These are phyloP conservation scores for Candida frijolesensis DNA, from an alignment of 1,139 yeast genomes.

Conservation along the genomic window DNA sequence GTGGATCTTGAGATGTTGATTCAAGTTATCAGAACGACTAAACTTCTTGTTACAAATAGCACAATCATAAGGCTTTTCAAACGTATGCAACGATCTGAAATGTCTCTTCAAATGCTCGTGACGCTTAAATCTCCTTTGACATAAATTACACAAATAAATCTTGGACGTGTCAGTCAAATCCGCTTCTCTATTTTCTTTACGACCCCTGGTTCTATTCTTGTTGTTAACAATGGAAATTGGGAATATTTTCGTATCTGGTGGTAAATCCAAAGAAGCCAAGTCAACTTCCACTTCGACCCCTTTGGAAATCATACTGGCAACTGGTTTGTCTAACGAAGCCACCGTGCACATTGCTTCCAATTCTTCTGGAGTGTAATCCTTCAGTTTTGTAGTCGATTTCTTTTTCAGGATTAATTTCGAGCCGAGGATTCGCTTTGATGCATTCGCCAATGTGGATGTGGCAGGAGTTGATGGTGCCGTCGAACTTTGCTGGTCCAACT, in stretches of 20 bases:
- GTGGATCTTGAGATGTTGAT: constrained; percentile 77
- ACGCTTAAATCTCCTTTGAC: constrained; percentile 68
- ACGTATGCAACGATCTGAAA: constrained; percentile 70
- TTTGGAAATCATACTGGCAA: constrained; percentile 29
- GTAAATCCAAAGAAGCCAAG: constrained; percentile 42
- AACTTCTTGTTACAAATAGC: constrained; percentile 71
- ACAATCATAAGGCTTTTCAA: constrained; percentile 76
- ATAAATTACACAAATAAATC: constrained; percentile 48
- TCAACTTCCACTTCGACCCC: constrained; percentile 48
- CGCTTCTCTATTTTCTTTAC: constrained; percentile 50
- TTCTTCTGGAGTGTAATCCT: constrained; percentile 9
- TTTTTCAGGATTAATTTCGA: constrained; percentile 36
- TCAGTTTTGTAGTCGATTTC: constrained; percentile 20
- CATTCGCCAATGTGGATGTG: constrained; percentile 31
- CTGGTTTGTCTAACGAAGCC: constrained; percentile 18
- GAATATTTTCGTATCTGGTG: constrained; percentile 41
- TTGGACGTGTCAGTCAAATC: constrained; percentile 45
- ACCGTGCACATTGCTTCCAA: constrained; percentile 13
- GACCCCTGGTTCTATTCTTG: constrained; percentile 44
- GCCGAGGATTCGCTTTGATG: constrained; percentile 45
- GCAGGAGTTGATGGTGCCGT: constrained; percentile 10
- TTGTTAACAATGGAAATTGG: constrained; percentile 38
- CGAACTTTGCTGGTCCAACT: constrained; percentile 2
- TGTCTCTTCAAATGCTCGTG: constrained; percentile 82
- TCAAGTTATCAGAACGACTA: constrained; percentile 73